A percentile compares a stretch with the other conserved stretches of the same genome.
Evolutionary conservation across 495 filamentous ascomycete species (phyloP).

Genomic region (Penicillium samsonianum): DNA sequence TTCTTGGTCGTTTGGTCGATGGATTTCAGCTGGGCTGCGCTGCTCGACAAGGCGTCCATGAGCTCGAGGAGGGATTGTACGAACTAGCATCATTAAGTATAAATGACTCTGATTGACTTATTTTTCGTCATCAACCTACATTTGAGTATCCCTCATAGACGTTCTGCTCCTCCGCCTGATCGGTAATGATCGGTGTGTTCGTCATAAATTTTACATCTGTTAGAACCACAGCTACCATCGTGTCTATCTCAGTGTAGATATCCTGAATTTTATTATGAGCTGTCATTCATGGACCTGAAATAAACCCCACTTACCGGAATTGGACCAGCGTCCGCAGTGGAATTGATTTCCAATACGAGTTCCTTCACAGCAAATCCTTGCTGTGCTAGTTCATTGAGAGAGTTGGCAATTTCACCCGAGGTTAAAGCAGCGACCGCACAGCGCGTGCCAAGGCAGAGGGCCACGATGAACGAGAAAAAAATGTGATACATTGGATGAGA

Average conservation of each 20-base stretch:
- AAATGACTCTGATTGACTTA: conserved; percentile 4
- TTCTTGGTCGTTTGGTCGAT: conserved; percentile 13
- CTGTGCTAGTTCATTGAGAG: conserved; percentile 20
- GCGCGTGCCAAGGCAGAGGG: conserved; percentile 12
- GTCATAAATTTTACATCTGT: conserved; percentile 11
- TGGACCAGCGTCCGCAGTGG: conserved; percentile 17
- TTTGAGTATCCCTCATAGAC: conserved; percentile 21
- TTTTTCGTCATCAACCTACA: conserved; percentile 12
- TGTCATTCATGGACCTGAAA: not conserved
- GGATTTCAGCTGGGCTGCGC: conserved; percentile 17
- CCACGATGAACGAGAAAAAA: conserved; percentile 6
- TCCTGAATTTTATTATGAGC: conserved; percentile 13
- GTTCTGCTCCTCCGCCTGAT: conserved; percentile 10
- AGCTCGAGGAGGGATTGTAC: conserved; percentile 19
- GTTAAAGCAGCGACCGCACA: conserved; percentile 11
- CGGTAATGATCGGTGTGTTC: conserved; percentile 17
- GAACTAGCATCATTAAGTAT: conserved; percentile 13
- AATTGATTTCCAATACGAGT: conserved; percentile 14
- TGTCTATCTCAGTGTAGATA: conserved; percentile 16
- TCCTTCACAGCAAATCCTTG: conserved; percentile 14
- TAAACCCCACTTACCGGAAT: conserved; percentile 14
- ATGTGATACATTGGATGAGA: conserved; percentile 3
- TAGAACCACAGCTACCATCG: conserved; percentile 15
- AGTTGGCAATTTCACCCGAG: conserved; percentile 17
- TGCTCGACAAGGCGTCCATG: conserved; percentile 18